Evolutionary conservation across 2,329 filamentous ascomycete genomes (phyloP).

Genomic region (Diplodia intermedia): DNA sequence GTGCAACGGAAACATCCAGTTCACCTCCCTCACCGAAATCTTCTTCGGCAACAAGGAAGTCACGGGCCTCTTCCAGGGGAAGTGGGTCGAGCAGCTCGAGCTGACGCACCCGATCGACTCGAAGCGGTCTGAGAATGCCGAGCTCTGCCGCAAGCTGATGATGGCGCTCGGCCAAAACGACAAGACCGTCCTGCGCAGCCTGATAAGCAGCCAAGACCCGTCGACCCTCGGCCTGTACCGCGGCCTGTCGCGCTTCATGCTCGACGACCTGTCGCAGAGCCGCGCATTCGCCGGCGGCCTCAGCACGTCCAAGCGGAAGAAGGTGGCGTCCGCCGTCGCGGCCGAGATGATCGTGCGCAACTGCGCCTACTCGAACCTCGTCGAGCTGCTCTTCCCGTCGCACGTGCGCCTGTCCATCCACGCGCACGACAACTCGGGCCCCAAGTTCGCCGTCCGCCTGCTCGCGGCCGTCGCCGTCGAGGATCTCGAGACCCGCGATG

Average conservation of each 20-base stretch:
- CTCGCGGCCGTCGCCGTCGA: slow-evolving; percentile 41
- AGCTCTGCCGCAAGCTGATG: slow-evolving; percentile 44
- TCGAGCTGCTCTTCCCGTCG: slow-evolving; percentile 56
- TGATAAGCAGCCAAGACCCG: slow-evolving; percentile 42
- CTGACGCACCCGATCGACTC: slow-evolving; percentile 44
- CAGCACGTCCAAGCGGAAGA: slow-evolving; percentile 46
- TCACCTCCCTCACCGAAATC: slow-evolving; percentile 43
- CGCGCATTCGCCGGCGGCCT: slow-evolving; percentile 39
- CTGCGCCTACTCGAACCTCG: slow-evolving; percentile 57
- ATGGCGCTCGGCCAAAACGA: slow-evolving; percentile 40
- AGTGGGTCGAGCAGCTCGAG: slow-evolving; percentile 38
- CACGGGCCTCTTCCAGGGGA: slow-evolving; percentile 37
- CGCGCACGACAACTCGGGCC: slow-evolving; percentile 52
- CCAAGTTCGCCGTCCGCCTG: slow-evolving; percentile 54
- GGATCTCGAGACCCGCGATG: slow-evolving; percentile 39
- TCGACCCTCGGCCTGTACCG: slow-evolving; percentile 45
- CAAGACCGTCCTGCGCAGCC: slow-evolving; percentile 39
- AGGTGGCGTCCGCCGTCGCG: slow-evolving; percentile 44
- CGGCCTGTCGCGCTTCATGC: slow-evolving; percentile 49
- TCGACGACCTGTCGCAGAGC: slow-evolving; percentile 44
- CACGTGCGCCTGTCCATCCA: slow-evolving; percentile 58
- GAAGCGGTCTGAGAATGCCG: slow-evolving; percentile 40
- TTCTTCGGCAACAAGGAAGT: slow-evolving; percentile 35
- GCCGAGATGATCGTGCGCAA: slow-evolving; percentile 53
- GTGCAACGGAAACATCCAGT: slow-evolving; percentile 40